Conservation (phyloP, 2,329 filamentous ascomycete species). For the Aspergillus calidoustus region DNA sequence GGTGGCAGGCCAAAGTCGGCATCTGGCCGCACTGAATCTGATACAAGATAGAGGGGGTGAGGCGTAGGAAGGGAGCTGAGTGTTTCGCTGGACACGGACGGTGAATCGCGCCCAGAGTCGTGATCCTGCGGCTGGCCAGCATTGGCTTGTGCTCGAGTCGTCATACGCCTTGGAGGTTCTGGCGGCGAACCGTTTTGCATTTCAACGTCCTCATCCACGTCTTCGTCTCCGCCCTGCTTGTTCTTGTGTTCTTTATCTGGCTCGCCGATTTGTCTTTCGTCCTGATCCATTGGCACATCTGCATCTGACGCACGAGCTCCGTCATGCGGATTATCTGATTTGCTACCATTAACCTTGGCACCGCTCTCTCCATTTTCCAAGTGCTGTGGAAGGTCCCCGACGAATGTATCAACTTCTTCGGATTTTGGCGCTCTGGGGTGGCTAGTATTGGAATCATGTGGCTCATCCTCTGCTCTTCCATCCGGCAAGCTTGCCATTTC, state of each 20-base stretch:
- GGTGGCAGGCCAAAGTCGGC: slow-evolving; percentile 61
- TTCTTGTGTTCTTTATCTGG: neutral
- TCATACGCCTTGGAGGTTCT: slow-evolving; percentile 51
- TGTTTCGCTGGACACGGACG: slow-evolving; percentile 35
- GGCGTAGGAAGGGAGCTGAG: slow-evolving; percentile 45
- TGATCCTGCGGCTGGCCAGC: slow-evolving; percentile 36
- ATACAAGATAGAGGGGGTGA: slow-evolving; percentile 63
- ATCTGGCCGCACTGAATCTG: slow-evolving; percentile 55
- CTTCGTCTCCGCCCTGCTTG: slow-evolving; percentile 21
- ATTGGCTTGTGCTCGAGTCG: slow-evolving; percentile 50
- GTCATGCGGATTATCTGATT: slow-evolving; percentile 11
- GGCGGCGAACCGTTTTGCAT: slow-evolving; percentile 43
- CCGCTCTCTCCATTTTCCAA: slow-evolving; percentile 26
- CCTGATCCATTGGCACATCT: slow-evolving; percentile 19
- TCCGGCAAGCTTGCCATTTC: slow-evolving; percentile 39
- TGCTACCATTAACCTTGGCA: slow-evolving; percentile 22
- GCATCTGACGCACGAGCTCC: slow-evolving; percentile 9
- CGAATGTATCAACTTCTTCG: slow-evolving; percentile 41
- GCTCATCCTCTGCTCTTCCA: slow-evolving; percentile 15
- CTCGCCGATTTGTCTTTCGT: slow-evolving; percentile 19
- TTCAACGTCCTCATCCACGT: slow-evolving; percentile 36
- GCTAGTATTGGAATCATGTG: slow-evolving; percentile 18
- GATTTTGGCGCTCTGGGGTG: slow-evolving; percentile 35
- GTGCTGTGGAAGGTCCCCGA: slow-evolving; percentile 40
- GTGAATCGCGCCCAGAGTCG: slow-evolving; percentile 27